Evolutionary conservation across 2,329 filamentous ascomycete genomes (phyloP).

Genomic region (Chrysosporium keratinophilum): DNA sequence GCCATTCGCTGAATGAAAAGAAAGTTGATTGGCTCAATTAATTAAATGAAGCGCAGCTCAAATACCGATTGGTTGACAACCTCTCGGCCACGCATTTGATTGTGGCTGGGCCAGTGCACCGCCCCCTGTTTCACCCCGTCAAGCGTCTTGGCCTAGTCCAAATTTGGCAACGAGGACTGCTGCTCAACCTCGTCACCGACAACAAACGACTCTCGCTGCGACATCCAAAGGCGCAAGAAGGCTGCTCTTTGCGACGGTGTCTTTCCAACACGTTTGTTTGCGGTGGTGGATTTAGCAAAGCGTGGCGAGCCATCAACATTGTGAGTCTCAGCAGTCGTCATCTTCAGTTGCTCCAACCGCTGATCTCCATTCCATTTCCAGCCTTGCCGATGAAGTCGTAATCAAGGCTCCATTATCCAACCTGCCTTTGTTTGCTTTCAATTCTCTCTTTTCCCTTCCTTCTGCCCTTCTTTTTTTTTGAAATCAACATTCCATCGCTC

Average conservation of each 20-base stretch:
- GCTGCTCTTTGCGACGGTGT: not conserved
- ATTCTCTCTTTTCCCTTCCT: not conserved
- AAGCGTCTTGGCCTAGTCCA: not conserved
- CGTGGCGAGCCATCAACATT: not conserved
- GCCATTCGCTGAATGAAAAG: not conserved
- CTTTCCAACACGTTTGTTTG: no score
- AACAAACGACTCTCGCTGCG: not conserved
- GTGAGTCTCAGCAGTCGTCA: constrained; percentile 2
- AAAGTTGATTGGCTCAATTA: no score
- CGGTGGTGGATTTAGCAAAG: not conserved
- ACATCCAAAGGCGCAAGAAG: not conserved
- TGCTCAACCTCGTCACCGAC: not conserved
- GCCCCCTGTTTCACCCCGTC: constrained; percentile 4
- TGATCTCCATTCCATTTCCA: not conserved
- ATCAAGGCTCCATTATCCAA: not conserved
- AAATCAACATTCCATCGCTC: not conserved
- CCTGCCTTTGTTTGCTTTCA: not conserved
- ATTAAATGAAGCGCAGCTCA: not conserved
- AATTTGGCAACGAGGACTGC: not conserved
- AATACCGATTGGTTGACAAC: not conserved
- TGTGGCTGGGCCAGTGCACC: constrained; percentile 3
- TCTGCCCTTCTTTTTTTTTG: not conserved
- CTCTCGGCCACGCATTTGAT: not conserved
- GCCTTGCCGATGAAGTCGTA: constrained; percentile 5
- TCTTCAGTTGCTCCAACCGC: not conserved